These are phyloP conservation scores for Exsudoporus frostii DNA, from an alignment of 768 basidiomycete species.

Conservation along the genomic window DNA sequence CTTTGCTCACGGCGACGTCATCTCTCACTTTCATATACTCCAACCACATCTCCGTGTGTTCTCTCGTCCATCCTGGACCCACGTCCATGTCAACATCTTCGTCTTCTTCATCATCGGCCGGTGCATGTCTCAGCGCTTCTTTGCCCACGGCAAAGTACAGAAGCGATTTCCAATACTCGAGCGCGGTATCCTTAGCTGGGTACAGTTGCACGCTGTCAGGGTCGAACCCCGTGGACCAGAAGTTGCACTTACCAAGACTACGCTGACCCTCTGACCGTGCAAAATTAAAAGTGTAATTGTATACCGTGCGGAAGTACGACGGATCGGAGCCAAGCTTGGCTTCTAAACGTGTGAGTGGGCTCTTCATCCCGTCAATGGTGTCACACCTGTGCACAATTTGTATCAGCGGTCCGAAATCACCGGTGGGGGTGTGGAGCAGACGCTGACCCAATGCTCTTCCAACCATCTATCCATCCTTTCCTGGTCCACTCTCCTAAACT, in stretches of 20 bases:
- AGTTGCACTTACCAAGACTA: slow-evolving; percentile 57
- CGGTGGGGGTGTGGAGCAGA: neutral
- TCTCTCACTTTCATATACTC: slow-evolving; percentile 66
- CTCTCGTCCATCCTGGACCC: slow-evolving; percentile 57
- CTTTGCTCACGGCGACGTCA: slow-evolving; percentile 78
- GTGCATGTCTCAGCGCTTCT: slow-evolving; percentile 54
- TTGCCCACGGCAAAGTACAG: slow-evolving; percentile 68
- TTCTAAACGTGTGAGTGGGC: slow-evolving; percentile 51
- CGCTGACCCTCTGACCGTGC: slow-evolving; percentile 73
- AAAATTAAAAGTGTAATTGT: slow-evolving; percentile 79
- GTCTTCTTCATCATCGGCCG: slow-evolving; percentile 45
- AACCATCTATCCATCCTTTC: slow-evolving; percentile 76
- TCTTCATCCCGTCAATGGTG: slow-evolving; percentile 57
- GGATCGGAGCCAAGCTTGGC: slow-evolving; percentile 60
- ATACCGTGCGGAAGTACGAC: slow-evolving; percentile 73
- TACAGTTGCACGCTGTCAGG: neutral
- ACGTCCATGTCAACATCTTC: slow-evolving; percentile 42
- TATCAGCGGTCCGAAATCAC: slow-evolving; percentile 2
- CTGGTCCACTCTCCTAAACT: slow-evolving; percentile 67
- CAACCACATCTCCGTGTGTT: slow-evolving; percentile 72
- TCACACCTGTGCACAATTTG: slow-evolving; percentile 51
- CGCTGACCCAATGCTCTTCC: slow-evolving; percentile 68
- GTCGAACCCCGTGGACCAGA: neutral
- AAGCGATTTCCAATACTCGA: slow-evolving; percentile 76
- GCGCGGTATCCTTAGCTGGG: slow-evolving; percentile 65